Evolutionary conservation across 768 basidiomycete species (phyloP).

Genomic region (Amyloporia xantha): DNA sequence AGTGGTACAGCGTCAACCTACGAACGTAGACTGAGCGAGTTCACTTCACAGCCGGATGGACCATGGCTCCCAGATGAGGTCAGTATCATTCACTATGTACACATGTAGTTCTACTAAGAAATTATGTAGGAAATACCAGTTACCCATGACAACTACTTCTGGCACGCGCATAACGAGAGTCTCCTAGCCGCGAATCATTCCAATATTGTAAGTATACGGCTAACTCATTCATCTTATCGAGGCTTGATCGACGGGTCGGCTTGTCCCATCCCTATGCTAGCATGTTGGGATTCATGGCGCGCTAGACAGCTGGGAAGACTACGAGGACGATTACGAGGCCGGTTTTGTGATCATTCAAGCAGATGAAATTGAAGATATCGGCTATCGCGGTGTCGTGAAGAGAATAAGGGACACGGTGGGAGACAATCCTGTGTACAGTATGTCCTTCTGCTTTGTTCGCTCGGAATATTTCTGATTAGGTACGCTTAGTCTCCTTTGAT

Average conservation of each 20-base stretch:
- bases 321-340: constrained; percentile 66
- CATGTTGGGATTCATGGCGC: constrained; percentile 85
- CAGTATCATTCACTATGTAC: no score
- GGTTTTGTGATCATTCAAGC: constrained; percentile 83
- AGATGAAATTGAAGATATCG: constrained; percentile 75
- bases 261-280: no score
- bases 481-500: constrained; percentile 11
- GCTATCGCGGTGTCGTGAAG: constrained; percentile 60
- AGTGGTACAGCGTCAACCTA: neutral
- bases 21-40: neutral
- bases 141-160: constrained; percentile 89
- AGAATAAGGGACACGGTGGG: constrained; percentile 78
- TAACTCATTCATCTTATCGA: constrained; percentile 6
- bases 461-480: neutral
- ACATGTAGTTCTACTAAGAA: no score
- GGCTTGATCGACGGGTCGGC: constrained; percentile 4
- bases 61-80: constrained; percentile 23
- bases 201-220: constrained; percentile 63
- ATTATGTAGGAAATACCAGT: constrained; percentile 32
- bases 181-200: constrained; percentile 63
- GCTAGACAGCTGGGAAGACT: constrained; percentile 70
- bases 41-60: constrained; percentile 10
- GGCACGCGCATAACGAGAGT: constrained; percentile 80
- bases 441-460: neutral
- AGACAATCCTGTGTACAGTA: constrained; percentile 55